These are phyloP conservation scores for Logfia minima DNA, from an alignment of 129 eudicot species.

Conservation along the genomic window DNA sequence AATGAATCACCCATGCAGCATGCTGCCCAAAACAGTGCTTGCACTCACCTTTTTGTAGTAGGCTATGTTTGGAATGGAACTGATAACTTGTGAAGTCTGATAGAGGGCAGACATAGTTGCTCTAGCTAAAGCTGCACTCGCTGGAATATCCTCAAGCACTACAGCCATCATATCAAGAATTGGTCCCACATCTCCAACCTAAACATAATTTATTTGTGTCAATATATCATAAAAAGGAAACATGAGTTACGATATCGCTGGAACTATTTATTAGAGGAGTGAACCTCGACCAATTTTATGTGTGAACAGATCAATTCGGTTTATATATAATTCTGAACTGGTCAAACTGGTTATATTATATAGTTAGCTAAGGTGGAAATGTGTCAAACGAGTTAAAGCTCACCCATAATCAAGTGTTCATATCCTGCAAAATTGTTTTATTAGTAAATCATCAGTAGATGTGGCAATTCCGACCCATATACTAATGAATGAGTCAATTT, in stretches of 20 bases:
- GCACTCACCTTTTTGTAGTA: constrained; percentile 59
- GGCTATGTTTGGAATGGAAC: constrained; percentile 63
- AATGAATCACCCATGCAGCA: neutral
- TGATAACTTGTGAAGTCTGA: constrained; percentile 61
- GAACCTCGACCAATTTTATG: neutral
- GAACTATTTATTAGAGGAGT: constrained; percentile 7
- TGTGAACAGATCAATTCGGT: neutral
- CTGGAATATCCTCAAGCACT: constrained; percentile 69
- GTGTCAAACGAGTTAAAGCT: neutral
- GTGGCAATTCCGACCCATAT: neutral
- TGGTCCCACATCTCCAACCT: constrained; percentile 87
- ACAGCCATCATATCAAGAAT: constrained; percentile 86
- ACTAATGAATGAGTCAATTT: neutral
- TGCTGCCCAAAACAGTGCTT: constrained; percentile 21
- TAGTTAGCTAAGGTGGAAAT: neutral
- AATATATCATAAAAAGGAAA: constrained; percentile 6
- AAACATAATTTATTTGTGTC: neutral
- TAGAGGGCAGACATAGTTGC: constrained; percentile 56
- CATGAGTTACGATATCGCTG: neutral
- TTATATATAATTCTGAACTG: neutral
- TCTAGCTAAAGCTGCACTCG: constrained; percentile 53
- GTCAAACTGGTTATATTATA: neutral
- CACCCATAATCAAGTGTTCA: neutral
- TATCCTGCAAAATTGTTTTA: no score
- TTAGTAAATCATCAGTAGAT: neutral